A percentile compares a stretch with the other conserved stretches of the same genome.
These are phyloP conservation scores for Saturnispora ahearnii DNA, from an alignment of 805 yeast genomes.

Conservation along the genomic window DNA sequence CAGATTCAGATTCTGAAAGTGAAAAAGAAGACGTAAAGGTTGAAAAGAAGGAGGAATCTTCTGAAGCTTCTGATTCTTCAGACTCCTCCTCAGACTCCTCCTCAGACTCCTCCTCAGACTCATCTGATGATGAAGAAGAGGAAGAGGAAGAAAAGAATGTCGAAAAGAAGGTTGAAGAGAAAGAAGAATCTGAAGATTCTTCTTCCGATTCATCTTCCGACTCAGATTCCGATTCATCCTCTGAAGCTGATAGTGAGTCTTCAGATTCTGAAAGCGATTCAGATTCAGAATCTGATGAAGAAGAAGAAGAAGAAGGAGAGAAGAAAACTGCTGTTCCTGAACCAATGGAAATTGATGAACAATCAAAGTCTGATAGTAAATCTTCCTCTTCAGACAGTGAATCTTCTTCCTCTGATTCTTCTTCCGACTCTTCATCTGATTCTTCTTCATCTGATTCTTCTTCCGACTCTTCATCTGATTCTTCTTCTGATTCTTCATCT, in stretches of 20 bases:
- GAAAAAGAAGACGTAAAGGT: slow-evolving; percentile 10
- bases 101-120: slow-evolving; percentile 8
- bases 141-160: no score
- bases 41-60: slow-evolving; percentile 10
- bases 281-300: slow-evolving; percentile 12
- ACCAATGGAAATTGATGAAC: slow-evolving; percentile 11
- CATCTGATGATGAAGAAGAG: neutral
- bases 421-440: slow-evolving; percentile 11
- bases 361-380: slow-evolving; percentile 7
- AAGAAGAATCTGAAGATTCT: slow-evolving; percentile 8
- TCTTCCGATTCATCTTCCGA: slow-evolving; percentile 12
- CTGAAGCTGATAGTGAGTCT: slow-evolving; percentile 14
- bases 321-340: slow-evolving; percentile 1
- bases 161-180: neutral
- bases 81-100: slow-evolving; percentile 7
- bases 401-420: slow-evolving; percentile 9
- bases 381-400: slow-evolving; percentile 10
- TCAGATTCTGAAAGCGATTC: slow-evolving; percentile 10
- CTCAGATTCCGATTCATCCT: slow-evolving; percentile 16
- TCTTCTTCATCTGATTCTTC: slow-evolving; percentile 7
- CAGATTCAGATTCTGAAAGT: slow-evolving; percentile 7
- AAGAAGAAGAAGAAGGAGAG: neutral
- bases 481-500: slow-evolving; percentile 11
- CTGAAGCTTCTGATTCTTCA: slow-evolving; percentile 1
- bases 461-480: slow-evolving; percentile 10